phyloP scores from a whole-genome alignment of 306 rosid genomes.

The Ammopiptanthus mongolicus region DNA sequence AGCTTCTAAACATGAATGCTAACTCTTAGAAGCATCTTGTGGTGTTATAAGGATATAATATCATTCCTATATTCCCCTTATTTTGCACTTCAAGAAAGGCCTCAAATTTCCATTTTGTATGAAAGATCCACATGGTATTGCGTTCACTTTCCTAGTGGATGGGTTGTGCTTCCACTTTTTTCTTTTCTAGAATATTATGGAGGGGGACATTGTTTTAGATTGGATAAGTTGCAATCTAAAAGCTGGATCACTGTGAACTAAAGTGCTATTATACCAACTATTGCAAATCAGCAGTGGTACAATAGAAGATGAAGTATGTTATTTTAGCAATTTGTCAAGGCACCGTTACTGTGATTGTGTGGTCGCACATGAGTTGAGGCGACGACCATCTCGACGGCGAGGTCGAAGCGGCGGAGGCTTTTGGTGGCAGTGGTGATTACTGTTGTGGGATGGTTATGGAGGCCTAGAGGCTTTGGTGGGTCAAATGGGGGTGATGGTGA shows the following conservation, averaged over 20 bases:
- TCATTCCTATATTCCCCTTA: not conserved
- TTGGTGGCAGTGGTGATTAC: too few species aligned
- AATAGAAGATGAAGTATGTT: too few species aligned
- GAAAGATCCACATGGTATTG: not conserved
- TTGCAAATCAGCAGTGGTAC: conserved; percentile 26
- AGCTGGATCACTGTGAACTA: conserved; percentile 34
- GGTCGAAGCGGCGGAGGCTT: too few species aligned
- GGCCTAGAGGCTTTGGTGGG: too few species aligned
- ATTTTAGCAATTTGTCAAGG: too few species aligned
- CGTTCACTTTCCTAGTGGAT: not conserved
- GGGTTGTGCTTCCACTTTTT: not conserved
- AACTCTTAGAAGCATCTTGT: not conserved
- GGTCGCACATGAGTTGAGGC: too few species aligned
- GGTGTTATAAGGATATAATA: not conserved
- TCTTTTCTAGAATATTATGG: not conserved
- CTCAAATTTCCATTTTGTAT: not conserved
- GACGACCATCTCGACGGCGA: too few species aligned
- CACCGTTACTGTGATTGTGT: too few species aligned
- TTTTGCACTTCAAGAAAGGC: not conserved
- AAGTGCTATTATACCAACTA: conserved; percentile 23
- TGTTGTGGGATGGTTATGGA: too few species aligned
- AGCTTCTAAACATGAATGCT: not conserved
- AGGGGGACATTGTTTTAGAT: conserved; percentile 39
- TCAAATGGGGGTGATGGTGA: too few species aligned
- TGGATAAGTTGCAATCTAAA: conserved; percentile 35